Base-by-base conservation (phyloP, 495 filamentous ascomycete genomes). In the Pyrenula massariospora region DNA sequence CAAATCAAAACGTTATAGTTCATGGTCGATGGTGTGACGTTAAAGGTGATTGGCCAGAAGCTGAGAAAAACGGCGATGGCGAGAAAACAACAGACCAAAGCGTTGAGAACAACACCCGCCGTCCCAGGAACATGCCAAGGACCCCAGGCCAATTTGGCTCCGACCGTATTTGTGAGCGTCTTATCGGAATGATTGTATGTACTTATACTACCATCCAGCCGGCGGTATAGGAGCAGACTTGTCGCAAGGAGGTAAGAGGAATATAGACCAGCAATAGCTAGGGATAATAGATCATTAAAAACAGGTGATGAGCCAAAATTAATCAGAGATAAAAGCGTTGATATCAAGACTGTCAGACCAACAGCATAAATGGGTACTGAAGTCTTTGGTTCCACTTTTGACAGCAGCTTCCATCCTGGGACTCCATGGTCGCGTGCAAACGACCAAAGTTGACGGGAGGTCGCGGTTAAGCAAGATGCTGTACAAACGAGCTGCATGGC, bases 401-500 rank as follows among this genome's bases (percentile, higher is more conserved):
- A 59, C 66, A 77, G 67, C 0, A 69, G 42, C 12, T 60, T 57
- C 58, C 69, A 74, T n/a, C 73, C 70, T 0, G 78, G 78, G 15
- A 81, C 58, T 3, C 75, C 79, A 12, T 71, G 68, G 56, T 83
- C 79, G 3, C 80, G 68, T 0, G 77, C 70, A 57, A 83, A 81
- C 0, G 78, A 73, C 77, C 78, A 84, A 23, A 76, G 67, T 60
- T 79, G 70, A 1, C 80, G 71, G 10, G 78, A 80, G 0, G 74
- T 62, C 0, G 78, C 71, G 20, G 79, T 77, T 25, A 77, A 52
- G 50, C 50, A 52, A 24, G 42, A 48, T 11, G 68, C 68, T 0
- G 69, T 70, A 11, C 67, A 71, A n/a, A 71, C 59, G 3, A 65
- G 15, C 31, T 42, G 66, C 54, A 78, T 66, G 1, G 72, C 61